Evolutionary conservation across 805 yeast genomes (phyloP).

Genomic region (Suhomyces pyralidae): DNA sequence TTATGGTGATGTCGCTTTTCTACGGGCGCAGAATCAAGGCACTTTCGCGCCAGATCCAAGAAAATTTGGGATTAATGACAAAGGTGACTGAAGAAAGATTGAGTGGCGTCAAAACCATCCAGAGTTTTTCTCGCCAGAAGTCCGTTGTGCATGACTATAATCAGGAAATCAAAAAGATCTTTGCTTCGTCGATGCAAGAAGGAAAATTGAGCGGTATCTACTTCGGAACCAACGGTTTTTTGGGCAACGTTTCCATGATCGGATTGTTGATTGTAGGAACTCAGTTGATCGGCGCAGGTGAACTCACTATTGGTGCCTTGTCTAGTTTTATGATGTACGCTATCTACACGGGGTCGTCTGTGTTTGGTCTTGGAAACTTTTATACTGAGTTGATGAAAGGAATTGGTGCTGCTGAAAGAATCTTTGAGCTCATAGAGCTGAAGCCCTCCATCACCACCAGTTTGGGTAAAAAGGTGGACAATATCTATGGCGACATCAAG

Average conservation of each 20-base stretch:
- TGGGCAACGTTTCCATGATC: slow-evolving; percentile 80
- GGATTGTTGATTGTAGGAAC: slow-evolving; percentile 79
- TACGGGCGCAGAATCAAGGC: slow-evolving; percentile 79
- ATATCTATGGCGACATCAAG: slow-evolving; percentile 53
- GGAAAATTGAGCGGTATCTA: slow-evolving; percentile 75
- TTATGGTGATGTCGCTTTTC: slow-evolving; percentile 71
- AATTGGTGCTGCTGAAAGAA: slow-evolving; percentile 89
- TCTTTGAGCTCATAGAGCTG: slow-evolving; percentile 82
- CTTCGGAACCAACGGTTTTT: slow-evolving; percentile 74
- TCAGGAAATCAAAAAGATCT: slow-evolving; percentile 62
- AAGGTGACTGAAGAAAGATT: slow-evolving; percentile 91
- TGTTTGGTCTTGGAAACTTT: slow-evolving; percentile 85
- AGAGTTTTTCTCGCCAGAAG: slow-evolving; percentile 83
- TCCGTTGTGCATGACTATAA: slow-evolving; percentile 75
- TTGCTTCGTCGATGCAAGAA: slow-evolving; percentile 69
- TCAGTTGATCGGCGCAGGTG: slow-evolving; percentile 72
- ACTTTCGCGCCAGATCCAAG: slow-evolving; percentile 74
- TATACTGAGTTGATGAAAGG: slow-evolving; percentile 96
- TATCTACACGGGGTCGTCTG: slow-evolving; percentile 88
- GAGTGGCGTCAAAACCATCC: slow-evolving; percentile 81
- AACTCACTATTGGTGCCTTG: slow-evolving; percentile 79
- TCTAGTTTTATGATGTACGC: slow-evolving; percentile 95
- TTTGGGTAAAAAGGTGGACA: slow-evolving; percentile 48
- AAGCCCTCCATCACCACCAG: slow-evolving; percentile 69
- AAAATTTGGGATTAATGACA: slow-evolving; percentile 79